phyloP scores from a whole-genome alignment of 495 filamentous ascomycete species.

The Podospora pseudoanserina region DNA sequence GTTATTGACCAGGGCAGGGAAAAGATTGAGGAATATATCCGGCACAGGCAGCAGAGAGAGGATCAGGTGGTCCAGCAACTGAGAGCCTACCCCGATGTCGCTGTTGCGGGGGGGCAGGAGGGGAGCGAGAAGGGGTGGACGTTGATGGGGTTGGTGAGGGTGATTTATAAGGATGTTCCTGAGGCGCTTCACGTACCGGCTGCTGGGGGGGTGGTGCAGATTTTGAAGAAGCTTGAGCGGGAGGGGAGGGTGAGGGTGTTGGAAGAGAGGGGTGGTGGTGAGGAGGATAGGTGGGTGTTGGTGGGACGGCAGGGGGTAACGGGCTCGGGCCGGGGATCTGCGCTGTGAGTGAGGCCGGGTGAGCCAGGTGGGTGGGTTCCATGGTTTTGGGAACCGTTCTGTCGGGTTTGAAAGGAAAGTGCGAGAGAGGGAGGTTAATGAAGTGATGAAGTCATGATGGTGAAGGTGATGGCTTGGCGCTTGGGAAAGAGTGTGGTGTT shows the following conservation, averaged over 20 bases:
- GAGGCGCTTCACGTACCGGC: constrained; percentile 72
- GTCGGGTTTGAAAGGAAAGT: background rate
- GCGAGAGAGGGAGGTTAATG: background rate
- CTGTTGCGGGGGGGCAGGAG: constrained; percentile 35
- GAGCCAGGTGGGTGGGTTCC: background rate
- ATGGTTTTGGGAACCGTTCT: background rate
- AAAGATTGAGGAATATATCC: constrained; percentile 76
- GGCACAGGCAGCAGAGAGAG: constrained; percentile 75
- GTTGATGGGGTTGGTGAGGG: constrained; percentile 75
- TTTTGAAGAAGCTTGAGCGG: constrained; percentile 63
- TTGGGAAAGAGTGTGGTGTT: background rate
- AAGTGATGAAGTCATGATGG: background rate
- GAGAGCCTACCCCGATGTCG: constrained; percentile 34
- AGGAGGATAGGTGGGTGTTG: constrained; percentile 50
- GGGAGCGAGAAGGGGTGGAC: constrained; percentile 62
- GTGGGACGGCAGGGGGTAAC: constrained; percentile 5
- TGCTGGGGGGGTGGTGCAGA: constrained; percentile 61
- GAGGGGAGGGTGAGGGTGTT: constrained; percentile 57
- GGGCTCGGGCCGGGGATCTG: constrained; percentile 26
- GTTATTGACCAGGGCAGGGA: constrained; percentile 62
- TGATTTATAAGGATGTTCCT: constrained; percentile 76
- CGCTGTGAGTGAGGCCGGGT: constrained; percentile 32
- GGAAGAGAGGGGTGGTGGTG: constrained; percentile 22
- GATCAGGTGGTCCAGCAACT: constrained; percentile 73
- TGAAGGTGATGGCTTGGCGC: background rate